phyloP scores from a whole-genome alignment of 768 basidiomycete species.

The Naganishia kalamii region DNA sequence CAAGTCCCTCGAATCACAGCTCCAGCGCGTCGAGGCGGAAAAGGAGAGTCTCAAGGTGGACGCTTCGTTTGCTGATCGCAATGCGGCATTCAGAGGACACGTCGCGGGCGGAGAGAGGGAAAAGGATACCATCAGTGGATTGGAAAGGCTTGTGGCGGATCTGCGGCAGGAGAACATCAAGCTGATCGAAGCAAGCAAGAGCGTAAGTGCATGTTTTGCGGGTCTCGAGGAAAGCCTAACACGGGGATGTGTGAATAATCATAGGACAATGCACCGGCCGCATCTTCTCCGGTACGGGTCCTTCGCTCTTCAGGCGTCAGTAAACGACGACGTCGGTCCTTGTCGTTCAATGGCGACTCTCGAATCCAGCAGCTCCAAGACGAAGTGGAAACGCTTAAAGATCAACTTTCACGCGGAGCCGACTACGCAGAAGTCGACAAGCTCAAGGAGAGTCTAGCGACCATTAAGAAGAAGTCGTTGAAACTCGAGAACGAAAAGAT shows the following conservation, averaged over 20 bases:
- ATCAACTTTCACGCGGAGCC: slow-evolving; percentile 21
- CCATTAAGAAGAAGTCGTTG: slow-evolving; percentile 30
- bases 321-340: slow-evolving; percentile 16
- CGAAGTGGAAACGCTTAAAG: slow-evolving; percentile 28
- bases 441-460: slow-evolving; percentile 30
- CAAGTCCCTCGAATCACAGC: slow-evolving; percentile 26
- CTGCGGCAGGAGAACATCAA: slow-evolving; percentile 32
- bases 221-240: too few relatives aligned
- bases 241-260: neutral
- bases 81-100: neutral
- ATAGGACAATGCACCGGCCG: neutral
- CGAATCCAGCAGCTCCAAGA: slow-evolving; percentile 30
- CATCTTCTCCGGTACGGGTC: neutral
- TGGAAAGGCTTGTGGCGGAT: slow-evolving; percentile 30
- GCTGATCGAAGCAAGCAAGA: slow-evolving; percentile 22
- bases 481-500: slow-evolving; percentile 45
- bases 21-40: slow-evolving; percentile 27
- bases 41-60: slow-evolving; percentile 30
- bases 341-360: slow-evolving; percentile 25
- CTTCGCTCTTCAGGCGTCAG: slow-evolving; percentile 2
- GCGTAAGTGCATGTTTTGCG: slow-evolving; percentile 8
- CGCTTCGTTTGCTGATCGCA: slow-evolving; percentile 21
- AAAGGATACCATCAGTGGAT: slow-evolving; percentile 24
- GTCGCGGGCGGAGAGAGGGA: slow-evolving; percentile 22
- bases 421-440: slow-evolving; percentile 33